phyloP scores from a whole-genome alignment of 495 filamentous ascomycete genomes.

The Xylaria bambusicola region DNA sequence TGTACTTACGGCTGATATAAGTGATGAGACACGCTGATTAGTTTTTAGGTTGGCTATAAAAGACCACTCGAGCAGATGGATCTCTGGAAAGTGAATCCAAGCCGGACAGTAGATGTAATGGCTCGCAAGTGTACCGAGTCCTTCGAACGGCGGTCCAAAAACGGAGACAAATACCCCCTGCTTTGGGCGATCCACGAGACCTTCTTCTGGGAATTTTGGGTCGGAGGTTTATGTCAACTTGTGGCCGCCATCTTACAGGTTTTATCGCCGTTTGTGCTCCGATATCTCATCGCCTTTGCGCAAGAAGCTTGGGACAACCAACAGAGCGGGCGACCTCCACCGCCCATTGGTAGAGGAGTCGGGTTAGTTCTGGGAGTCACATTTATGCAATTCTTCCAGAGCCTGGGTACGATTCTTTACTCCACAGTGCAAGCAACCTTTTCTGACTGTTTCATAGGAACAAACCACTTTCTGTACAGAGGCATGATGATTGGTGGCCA shows the following conservation, averaged over 20 bases:
- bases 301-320: constrained; percentile 69
- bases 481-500: constrained; percentile 82
- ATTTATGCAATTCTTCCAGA: constrained; percentile 72
- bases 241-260: constrained; percentile 68
- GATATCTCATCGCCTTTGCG: constrained; percentile 80
- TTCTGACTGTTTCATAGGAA: no score
- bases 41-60: constrained; percentile 69
- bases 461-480: constrained; percentile 79
- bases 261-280: constrained; percentile 70
- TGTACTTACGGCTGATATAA: background rate
- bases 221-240: constrained; percentile 79
- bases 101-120: constrained; percentile 68
- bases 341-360: constrained; percentile 65
- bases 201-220: constrained; percentile 80
- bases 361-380: constrained; percentile 77
- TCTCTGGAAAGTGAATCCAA: constrained; percentile 83
- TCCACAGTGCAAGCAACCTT: no score
- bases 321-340: constrained; percentile 50
- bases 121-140: constrained; percentile 63
- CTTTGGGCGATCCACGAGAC: constrained; percentile 83
- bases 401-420: no score
- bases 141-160: constrained; percentile 64
- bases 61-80: constrained; percentile 81
- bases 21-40: constrained; percentile 4
- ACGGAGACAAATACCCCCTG: constrained; percentile 73